Conservation (phyloP, 2,329 filamentous ascomycete genomes). For the Ophiostoma sp. region DNA sequence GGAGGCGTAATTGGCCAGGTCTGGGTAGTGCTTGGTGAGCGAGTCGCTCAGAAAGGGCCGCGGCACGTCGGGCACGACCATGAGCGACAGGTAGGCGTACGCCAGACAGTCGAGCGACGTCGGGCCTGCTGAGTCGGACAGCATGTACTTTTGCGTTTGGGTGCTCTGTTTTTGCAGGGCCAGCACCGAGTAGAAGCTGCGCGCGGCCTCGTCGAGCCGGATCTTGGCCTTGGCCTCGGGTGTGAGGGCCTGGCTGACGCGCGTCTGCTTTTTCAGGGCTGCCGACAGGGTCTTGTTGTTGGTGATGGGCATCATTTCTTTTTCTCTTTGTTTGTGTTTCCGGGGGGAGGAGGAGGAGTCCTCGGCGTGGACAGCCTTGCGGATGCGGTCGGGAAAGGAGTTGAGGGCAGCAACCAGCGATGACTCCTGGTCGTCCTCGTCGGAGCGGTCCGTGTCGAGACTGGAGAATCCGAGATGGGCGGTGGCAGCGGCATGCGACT, state of each 20-base stretch:
- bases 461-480: constrained; percentile 63
- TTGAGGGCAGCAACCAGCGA: constrained; percentile 22
- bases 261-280: background rate
- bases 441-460: constrained; percentile 51
- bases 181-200: constrained; percentile 66
- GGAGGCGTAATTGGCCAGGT: constrained; percentile 25
- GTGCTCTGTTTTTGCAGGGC: constrained; percentile 48
- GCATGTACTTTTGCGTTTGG: background rate
- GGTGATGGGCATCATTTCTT: background rate
- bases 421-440: constrained; percentile 36
- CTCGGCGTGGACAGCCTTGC: constrained; percentile 13
- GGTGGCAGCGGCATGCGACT: constrained; percentile 64
- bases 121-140: constrained; percentile 38
- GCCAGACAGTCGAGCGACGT: constrained; percentile 72
- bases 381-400: constrained; percentile 26
- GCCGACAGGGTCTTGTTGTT: constrained; percentile 13
- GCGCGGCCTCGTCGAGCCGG: constrained; percentile 66
- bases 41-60: constrained; percentile 35
- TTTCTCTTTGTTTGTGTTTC: background rate
- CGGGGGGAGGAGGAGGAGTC: no score
- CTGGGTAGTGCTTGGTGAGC: constrained; percentile 22
- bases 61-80: constrained; percentile 46
- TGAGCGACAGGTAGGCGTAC: constrained; percentile 72
- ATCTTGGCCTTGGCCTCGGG: constrained; percentile 70
- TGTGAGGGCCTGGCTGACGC: constrained; percentile 55